Evolutionary conservation across 2,329 filamentous ascomycete species (phyloP).

Genomic region (Rhytidhysteron rufulum): DNA sequence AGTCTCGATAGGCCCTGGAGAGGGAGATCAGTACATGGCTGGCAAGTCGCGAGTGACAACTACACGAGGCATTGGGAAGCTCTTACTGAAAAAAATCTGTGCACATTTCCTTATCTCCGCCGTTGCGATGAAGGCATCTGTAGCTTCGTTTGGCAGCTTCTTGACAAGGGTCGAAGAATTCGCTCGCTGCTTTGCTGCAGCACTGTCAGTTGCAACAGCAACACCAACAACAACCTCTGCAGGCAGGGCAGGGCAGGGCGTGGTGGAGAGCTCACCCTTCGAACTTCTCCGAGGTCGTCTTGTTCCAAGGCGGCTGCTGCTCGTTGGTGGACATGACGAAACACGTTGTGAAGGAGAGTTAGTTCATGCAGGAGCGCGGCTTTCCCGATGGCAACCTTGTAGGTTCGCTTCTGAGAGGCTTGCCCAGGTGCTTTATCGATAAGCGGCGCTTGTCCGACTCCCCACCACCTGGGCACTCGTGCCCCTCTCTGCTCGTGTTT

Average conservation of each 20-base stretch:
- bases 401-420: neutral
- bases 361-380: slow-evolving; percentile 2
- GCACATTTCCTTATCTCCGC: slow-evolving; percentile 84
- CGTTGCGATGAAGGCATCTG: slow-evolving; percentile 83
- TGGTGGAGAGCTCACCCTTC: slow-evolving; percentile 29
- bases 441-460: no score
- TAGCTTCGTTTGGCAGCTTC: slow-evolving; percentile 84
- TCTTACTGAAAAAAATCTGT: slow-evolving; percentile 91
- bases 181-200: slow-evolving; percentile 75
- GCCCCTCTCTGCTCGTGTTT: no score
- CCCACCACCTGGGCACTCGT: no score
- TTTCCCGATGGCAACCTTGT: neutral
- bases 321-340: slow-evolving; percentile 10
- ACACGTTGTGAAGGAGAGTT: neutral
- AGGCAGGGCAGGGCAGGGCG: neutral
- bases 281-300: slow-evolving; percentile 36
- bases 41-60: no score
- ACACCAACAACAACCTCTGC: no score
- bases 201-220: neutral
- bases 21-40: neutral
- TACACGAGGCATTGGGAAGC: slow-evolving; percentile 1
- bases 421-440: neutral
- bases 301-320: slow-evolving; percentile 24
- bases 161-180: slow-evolving; percentile 94
- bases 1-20: slow-evolving; percentile 79